A percentile compares a stretch with the other conserved stretches of the same genome.
These are phyloP conservation scores for Xylariaceae sp. DNA, from an alignment of 2,329 filamentous ascomycete genomes.

Conservation along the genomic window DNA sequence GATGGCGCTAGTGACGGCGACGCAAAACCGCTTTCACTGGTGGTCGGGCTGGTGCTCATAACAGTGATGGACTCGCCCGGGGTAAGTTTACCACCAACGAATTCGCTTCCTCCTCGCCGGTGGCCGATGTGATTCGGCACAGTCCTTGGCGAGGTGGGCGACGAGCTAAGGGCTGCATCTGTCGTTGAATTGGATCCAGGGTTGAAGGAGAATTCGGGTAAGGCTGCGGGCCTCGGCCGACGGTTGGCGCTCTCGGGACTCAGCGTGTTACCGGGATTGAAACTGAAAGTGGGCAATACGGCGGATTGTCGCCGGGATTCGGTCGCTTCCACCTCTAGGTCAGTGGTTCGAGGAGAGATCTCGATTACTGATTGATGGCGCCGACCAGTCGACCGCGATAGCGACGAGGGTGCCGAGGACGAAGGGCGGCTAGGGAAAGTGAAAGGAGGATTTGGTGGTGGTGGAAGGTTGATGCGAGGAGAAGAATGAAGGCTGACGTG, in stretches of 20 bases:
- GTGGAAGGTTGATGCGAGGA: conserved; percentile 36
- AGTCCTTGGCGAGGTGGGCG: conserved; percentile 45
- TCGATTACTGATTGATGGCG: conserved; percentile 51
- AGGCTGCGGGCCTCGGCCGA: conserved; percentile 34
- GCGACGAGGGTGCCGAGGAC: conserved; percentile 42
- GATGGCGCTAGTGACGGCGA: conserved; percentile 51
- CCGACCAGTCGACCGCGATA: conserved; percentile 43
- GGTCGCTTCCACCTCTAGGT: conserved; percentile 15
- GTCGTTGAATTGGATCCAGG: conserved; percentile 35
- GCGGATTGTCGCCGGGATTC: conserved; percentile 20
- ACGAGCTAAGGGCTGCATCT: conserved; percentile 43
- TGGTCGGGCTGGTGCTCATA: conserved; percentile 66
- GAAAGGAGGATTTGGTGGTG: conserved; percentile 60
- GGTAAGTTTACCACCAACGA: conserved; percentile 68
- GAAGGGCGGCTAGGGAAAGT: conserved; percentile 53
- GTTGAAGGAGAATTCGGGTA: conserved; percentile 54
- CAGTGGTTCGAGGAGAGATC: conserved; percentile 13
- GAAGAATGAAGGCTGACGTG: conserved; percentile 31
- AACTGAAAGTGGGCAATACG: conserved; percentile 30
- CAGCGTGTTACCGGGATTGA: conserved; percentile 31
- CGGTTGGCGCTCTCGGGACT: conserved; percentile 28
- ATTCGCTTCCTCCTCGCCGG: conserved; percentile 76
- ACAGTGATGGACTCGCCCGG: conserved; percentile 53
- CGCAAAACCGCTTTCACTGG: conserved; percentile 52
- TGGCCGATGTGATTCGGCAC: conserved; percentile 64